phyloP scores from a whole-genome alignment of 345 rosid genomes.

The Camelina neglecta region DNA sequence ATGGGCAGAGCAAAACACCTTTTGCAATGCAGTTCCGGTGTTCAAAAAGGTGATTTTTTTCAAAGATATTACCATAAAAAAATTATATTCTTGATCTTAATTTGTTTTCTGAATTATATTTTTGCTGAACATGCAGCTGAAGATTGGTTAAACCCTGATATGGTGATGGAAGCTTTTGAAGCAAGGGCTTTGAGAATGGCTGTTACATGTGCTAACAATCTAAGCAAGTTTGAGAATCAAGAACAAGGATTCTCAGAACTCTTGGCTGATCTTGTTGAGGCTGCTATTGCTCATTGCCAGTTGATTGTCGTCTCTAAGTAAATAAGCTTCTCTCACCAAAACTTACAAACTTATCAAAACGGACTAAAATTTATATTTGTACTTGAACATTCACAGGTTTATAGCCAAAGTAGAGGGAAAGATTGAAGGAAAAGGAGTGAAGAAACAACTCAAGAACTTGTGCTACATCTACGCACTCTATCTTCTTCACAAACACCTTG shows the following conservation, averaged over 20 bases:
- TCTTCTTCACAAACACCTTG: constrained; percentile 69
- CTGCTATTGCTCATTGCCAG: constrained; percentile 87
- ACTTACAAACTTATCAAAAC: neutral
- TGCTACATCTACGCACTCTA: constrained; percentile 66
- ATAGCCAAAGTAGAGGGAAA: constrained; percentile 71
- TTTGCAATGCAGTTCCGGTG: constrained; percentile 60
- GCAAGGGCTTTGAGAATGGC: constrained; percentile 83
- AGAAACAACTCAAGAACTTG: constrained; percentile 61
- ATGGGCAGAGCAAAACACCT: constrained; percentile 70
- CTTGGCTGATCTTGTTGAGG: constrained; percentile 68
- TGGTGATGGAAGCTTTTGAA: constrained; percentile 77
- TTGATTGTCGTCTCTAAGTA: constrained; percentile 82
- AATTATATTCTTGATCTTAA: neutral
- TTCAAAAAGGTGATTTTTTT: constrained; percentile 54
- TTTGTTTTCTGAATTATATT: neutral
- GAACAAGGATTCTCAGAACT: constrained; percentile 88
- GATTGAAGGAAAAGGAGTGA: constrained; percentile 66
- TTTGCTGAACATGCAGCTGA: constrained; percentile 52
- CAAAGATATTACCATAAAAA: neutral
- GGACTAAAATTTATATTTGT: neutral
- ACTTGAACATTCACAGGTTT: constrained; percentile 55
- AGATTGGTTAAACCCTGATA: constrained; percentile 78
- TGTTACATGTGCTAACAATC: constrained; percentile 67
- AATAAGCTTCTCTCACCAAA: constrained; percentile 11
- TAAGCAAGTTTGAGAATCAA: constrained; percentile 60